Percentiles rank a stretch among this genome's conserved stretches.
These are phyloP conservation scores for Penicillium canariense DNA, from an alignment of 495 filamentous ascomycete genomes.

Conservation along the genomic window DNA sequence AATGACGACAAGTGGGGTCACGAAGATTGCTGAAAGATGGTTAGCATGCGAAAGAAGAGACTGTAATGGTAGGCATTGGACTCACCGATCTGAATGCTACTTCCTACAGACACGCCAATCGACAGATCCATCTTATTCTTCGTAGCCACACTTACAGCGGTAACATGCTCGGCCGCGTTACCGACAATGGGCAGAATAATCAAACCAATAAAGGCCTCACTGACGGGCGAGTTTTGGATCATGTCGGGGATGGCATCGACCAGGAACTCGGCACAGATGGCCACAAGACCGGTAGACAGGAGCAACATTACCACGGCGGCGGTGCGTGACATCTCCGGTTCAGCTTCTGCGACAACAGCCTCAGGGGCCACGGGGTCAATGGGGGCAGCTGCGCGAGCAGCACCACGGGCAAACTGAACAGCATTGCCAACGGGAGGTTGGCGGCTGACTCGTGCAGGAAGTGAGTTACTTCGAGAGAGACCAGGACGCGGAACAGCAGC, in stretches of 20 bases:
- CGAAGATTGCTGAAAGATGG: constrained; percentile 69
- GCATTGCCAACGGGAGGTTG: constrained; percentile 38
- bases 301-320: constrained; percentile 73
- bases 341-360: constrained; percentile 42
- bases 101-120: constrained; percentile 85
- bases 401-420: constrained; percentile 41
- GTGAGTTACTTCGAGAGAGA: constrained; percentile 74
- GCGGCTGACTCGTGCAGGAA: constrained; percentile 68
- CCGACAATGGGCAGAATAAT: constrained; percentile 90
- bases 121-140: constrained; percentile 98
- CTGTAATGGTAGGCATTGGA: not conserved
- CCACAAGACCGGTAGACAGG: constrained; percentile 74
- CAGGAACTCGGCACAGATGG: constrained; percentile 84
- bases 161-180: constrained; percentile 91
- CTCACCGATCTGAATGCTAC: constrained; percentile 69
- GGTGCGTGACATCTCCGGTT: constrained; percentile 66
- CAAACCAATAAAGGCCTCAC: constrained; percentile 80
- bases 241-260: constrained; percentile 77
- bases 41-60: constrained; percentile 7
- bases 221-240: constrained; percentile 60
- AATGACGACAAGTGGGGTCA: constrained; percentile 84
- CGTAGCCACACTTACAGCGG: constrained; percentile 78
- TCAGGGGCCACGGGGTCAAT: constrained; percentile 24
- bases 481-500: constrained; percentile 45
- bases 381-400: constrained; percentile 28